A percentile compares a stretch with the other conserved stretches of the same genome.
phyloP scores from a whole-genome alignment of 768 basidiomycete genomes.

The Calvatia gigantea region DNA sequence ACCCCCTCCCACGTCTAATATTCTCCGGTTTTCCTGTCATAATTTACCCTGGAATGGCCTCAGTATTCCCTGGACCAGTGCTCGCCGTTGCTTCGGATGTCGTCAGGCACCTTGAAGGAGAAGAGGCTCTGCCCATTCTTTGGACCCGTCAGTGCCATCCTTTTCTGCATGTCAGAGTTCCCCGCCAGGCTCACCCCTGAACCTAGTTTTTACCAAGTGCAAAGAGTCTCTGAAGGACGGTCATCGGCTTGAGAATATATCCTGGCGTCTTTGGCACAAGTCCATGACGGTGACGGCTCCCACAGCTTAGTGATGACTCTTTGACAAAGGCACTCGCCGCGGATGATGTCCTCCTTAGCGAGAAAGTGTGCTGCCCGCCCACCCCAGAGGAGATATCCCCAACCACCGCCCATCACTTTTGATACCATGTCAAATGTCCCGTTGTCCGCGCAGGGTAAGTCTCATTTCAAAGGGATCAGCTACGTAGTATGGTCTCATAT shows the following conservation, averaged over 20 bases:
- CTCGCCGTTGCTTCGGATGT: constrained; percentile 64
- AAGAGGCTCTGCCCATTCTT: constrained; percentile 61
- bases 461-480: not conserved
- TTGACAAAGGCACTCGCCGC: constrained; percentile 5
- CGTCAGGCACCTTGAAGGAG: constrained; percentile 63
- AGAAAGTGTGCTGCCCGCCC: constrained; percentile 15
- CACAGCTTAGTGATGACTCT: constrained; percentile 22
- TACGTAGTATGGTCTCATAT: not conserved
- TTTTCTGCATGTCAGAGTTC: not conserved
- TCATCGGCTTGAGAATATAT: constrained; percentile 80
- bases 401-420: constrained; percentile 6
- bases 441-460: constrained; percentile 6
- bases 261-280: constrained; percentile 82
- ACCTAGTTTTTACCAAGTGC: constrained; percentile 79
- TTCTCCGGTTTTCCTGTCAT: not conserved
- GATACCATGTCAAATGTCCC: not conserved
- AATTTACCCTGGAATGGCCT: constrained; percentile 34
- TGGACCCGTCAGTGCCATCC: constrained; percentile 56
- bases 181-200: not conserved
- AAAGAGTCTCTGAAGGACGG: constrained; percentile 78
- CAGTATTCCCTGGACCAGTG: constrained; percentile 58
- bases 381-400: constrained; percentile 16
- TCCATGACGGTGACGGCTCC: constrained; percentile 43
- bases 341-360: constrained; percentile 9
- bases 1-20: not conserved